Evolutionary conservation across 148 eudicot genomes (phyloP), one percentile per base, ranked within the genome.

Genomic region (Rhododendron williamsianum): DNA sequence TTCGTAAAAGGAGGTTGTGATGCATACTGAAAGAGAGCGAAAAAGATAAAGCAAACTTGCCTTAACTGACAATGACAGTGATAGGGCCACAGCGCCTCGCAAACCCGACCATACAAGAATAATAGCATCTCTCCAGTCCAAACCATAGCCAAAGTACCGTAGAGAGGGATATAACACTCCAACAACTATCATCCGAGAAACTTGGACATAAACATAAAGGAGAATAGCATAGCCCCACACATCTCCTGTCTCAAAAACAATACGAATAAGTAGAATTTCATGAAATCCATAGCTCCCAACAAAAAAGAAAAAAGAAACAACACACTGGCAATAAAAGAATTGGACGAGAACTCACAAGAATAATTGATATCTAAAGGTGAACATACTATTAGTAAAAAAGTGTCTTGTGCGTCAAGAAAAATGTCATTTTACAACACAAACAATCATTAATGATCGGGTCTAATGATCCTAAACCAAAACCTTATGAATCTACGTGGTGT

Each of bases 51-150:
- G 30, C 54, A 84, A 78, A 91, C 92, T 89, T 93, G 87, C 99
- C 98, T 95, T 94, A 76, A 96, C 95, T 69, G 99, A 96, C 85
- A 96, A 90, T 35, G 99, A 92, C 84, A 96, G 99, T 23, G 99
- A 88, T 87, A 96, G 87, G 67, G 98, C 96, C 49, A 96, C 98
- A 56, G 99, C 99, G 79, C 99, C 99, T 56, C 99, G 92, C 77
- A 96, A 91, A 74, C 98, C 99, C 76, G 98, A 91, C 99, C 99
- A 96, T 48, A 91, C 81, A 67, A 96, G 92, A 84, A 96, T 91
- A 78, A 87, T 85, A 84, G 98, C 99, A 93, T 96, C 99, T 89
- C 91, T 96, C 99, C 97, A 96, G 72, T 96, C 95, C 92, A 96
- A 85, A 54, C 99, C 99, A 89, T 96, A 96, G 83, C 99, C 99